Evolutionary conservation across 306 rosid genomes (phyloP).

Genomic region (Heteromeles arbutifolia): DNA sequence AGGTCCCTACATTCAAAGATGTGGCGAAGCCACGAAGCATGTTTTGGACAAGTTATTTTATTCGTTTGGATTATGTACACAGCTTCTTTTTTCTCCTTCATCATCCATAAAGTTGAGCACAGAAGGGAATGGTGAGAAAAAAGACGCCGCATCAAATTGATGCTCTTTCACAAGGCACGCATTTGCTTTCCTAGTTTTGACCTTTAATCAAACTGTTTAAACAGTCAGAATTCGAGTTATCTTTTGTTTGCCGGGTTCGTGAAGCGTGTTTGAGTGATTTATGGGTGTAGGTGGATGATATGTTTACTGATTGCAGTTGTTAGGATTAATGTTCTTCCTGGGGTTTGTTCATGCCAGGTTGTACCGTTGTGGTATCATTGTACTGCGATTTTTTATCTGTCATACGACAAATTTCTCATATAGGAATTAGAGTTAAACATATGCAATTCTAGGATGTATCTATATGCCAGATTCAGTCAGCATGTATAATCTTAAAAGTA

Average conservation of each 20-base stretch:
- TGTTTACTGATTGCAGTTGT: background rate
- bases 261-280: background rate
- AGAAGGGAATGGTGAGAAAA: constrained; percentile 74
- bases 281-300: background rate
- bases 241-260: background rate
- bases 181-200: constrained; percentile 5
- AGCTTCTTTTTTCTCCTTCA: constrained; percentile 43
- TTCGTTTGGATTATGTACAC: constrained; percentile 59
- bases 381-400: background rate
- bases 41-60: constrained; percentile 63
- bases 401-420: background rate
- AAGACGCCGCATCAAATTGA: constrained; percentile 50
- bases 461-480: background rate
- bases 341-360: too few relatives aligned
- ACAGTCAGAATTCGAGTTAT: background rate
- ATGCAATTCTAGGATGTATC: background rate
- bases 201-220: background rate
- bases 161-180: constrained; percentile 54
- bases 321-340: too few relatives aligned
- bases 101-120: constrained; percentile 44
- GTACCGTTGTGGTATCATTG: too few relatives aligned
- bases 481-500: background rate
- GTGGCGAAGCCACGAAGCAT: constrained; percentile 68
- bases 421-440: background rate
- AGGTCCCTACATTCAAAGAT: constrained; percentile 54